Conservation (phyloP, 2,329 filamentous ascomycete species). For the Aspergillus nomiae region DNA sequence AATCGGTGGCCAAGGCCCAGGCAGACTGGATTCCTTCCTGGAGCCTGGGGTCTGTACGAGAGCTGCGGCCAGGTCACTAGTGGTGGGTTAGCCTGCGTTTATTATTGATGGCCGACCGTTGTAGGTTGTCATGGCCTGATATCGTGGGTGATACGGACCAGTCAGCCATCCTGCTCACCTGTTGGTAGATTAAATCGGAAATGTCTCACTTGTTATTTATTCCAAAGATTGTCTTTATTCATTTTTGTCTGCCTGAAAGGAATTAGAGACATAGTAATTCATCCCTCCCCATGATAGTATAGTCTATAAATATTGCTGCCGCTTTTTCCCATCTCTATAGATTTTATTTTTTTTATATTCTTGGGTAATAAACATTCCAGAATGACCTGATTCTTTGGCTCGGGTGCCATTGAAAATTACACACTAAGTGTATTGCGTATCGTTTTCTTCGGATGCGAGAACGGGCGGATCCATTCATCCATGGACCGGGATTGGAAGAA, state of each 20-base stretch:
- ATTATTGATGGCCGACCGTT: background rate
- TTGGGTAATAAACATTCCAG: too few relatives aligned
- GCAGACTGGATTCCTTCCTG: background rate
- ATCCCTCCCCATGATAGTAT: too few relatives aligned
- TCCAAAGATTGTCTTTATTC: too few relatives aligned
- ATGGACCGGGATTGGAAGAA: background rate
- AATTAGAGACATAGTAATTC: too few relatives aligned
- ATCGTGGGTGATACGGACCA: slow-evolving; percentile 2
- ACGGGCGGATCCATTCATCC: slow-evolving; percentile 4
- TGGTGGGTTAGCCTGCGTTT: slow-evolving; percentile 1
- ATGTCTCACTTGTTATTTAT: background rate
- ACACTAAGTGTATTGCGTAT: background rate
- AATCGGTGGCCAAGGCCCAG: background rate
- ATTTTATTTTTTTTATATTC: too few relatives aligned
- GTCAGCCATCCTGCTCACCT: background rate
- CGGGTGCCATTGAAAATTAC: background rate
- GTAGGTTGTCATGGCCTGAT: slow-evolving; percentile 11
- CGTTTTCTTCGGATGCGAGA: slow-evolving; percentile 7
- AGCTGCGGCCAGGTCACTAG: background rate
- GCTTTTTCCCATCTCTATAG: too few relatives aligned
- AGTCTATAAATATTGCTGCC: too few relatives aligned
- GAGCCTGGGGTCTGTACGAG: background rate
- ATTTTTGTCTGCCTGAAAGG: too few relatives aligned
- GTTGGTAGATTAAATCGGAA: background rate
- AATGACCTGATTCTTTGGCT: too few relatives aligned